Conservation (phyloP, 1,139 yeast genomes). For the Protomyces arabidopsidicola region DNA sequence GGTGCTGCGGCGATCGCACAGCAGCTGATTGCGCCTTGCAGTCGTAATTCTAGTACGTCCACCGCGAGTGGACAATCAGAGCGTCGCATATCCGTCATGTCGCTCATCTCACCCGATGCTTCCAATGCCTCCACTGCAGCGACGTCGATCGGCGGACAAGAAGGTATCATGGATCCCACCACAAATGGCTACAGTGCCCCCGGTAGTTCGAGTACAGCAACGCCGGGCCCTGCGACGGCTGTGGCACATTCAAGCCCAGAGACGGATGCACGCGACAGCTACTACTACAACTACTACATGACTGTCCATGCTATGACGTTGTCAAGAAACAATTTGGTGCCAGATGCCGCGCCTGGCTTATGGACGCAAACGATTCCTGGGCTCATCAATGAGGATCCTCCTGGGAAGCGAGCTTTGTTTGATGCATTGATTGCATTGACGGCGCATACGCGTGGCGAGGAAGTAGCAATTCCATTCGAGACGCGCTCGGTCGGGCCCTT, state of each 20-base stretch:
- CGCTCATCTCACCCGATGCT: conserved; percentile 15
- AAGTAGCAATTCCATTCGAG: not conserved
- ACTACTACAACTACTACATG: not conserved
- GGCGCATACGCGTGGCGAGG: conserved; percentile 14
- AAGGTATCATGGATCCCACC: not conserved
- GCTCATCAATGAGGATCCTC: conserved; percentile 20
- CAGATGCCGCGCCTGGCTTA: not conserved
- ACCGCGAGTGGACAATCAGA: conserved; percentile 22
- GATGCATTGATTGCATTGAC: conserved; percentile 13
- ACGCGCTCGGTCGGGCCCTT: conserved; percentile 1
- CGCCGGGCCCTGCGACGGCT: not conserved
- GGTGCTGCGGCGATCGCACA: not conserved
- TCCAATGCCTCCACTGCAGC: not conserved
- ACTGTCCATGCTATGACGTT: not conserved
- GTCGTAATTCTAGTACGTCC: conserved; percentile 20
- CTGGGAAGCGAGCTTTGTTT: conserved; percentile 13
- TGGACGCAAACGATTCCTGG: conserved; percentile 11
- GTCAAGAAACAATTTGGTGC: not conserved
- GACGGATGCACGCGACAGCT: not conserved
- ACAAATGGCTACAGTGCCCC: not conserved
- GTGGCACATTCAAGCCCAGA: not conserved
- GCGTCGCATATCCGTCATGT: conserved; percentile 20
- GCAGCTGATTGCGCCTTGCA: not conserved
- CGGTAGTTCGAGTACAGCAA: not conserved
- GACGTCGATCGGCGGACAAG: not conserved